Percentiles rank a stretch among this genome's conserved stretches.
phyloP scores from a whole-genome alignment of 768 basidiomycete genomes.

The Suillus subaureus region DNA sequence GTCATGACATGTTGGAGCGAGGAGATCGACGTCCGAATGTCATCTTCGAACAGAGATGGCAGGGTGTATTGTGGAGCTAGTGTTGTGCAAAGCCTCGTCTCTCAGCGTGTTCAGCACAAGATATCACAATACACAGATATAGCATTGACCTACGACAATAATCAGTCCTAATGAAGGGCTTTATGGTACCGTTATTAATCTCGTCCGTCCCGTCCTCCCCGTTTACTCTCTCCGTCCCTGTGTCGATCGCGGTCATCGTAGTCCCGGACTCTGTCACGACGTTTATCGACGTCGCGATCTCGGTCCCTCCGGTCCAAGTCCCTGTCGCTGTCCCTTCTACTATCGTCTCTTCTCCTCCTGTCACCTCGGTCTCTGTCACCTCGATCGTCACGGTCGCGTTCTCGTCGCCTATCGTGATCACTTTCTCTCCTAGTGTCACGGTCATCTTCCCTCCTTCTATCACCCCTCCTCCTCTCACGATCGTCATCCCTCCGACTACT shows the following conservation, averaged over 20 bases:
- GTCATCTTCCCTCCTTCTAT: conserved; percentile 18
- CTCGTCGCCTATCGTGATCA: conserved; percentile 30
- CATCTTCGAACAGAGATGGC: no score
- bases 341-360: conserved; percentile 28
- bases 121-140: neutral
- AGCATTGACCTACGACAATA: neutral
- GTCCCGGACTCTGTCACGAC: conserved; percentile 35
- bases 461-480: conserved; percentile 19
- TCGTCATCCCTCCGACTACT: conserved; percentile 13
- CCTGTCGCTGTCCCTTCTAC: conserved; percentile 28
- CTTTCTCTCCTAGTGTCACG: conserved; percentile 6
- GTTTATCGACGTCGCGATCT: conserved; percentile 23
- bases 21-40: no score
- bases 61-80: no score
- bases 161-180: neutral
- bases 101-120: neutral
- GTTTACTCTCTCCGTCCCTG: conserved; percentile 13
- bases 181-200: neutral
- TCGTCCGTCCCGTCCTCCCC: conserved; percentile 10
- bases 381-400: conserved; percentile 36
- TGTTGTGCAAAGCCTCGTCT: no score
- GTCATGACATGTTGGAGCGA: no score
- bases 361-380: conserved; percentile 24
- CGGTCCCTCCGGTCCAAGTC: conserved; percentile 33
- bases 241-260: conserved; percentile 19